phyloP scores from a whole-genome alignment of 306 rosid genomes.

The Hippophae tibetana region DNA sequence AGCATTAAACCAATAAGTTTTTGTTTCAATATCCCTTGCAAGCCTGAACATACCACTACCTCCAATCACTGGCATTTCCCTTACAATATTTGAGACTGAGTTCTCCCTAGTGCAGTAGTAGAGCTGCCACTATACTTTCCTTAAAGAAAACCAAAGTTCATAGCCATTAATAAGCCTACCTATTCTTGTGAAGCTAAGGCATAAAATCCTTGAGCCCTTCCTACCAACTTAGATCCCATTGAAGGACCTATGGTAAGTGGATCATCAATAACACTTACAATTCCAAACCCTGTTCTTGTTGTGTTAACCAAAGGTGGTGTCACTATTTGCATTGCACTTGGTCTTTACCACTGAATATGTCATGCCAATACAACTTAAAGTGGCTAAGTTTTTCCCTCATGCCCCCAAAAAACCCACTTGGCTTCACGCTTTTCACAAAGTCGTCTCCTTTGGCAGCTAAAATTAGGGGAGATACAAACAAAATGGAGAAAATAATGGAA shows the following conservation, averaged over 20 bases:
- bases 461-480: not conserved
- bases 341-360: slow-evolving; percentile 20
- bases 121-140: slow-evolving; percentile 76
- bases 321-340: slow-evolving; percentile 18
- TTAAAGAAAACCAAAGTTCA: slow-evolving; percentile 47
- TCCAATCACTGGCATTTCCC: slow-evolving; percentile 81
- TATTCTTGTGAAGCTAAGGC: slow-evolving; percentile 40
- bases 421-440: slow-evolving; percentile 19
- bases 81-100: slow-evolving; percentile 25
- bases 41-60: slow-evolving; percentile 72
- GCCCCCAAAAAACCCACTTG: slow-evolving; percentile 17
- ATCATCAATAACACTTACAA: slow-evolving; percentile 21
- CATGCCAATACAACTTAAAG: slow-evolving; percentile 43
- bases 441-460: slow-evolving; percentile 8
- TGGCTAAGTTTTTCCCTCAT: slow-evolving; percentile 43
- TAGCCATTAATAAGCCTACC: slow-evolving; percentile 39
- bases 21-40: slow-evolving; percentile 51
- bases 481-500: slow-evolving; percentile 16
- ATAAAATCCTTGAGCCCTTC: slow-evolving; percentile 50
- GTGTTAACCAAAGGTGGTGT: slow-evolving; percentile 17
- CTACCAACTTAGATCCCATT: slow-evolving; percentile 23
- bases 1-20: slow-evolving; percentile 21
- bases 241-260: slow-evolving; percentile 26
- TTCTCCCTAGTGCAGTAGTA: slow-evolving; percentile 57
- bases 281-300: slow-evolving; percentile 17